Conservation (phyloP, 345 rosid genomes). For the Corchorus capsularis region DNA sequence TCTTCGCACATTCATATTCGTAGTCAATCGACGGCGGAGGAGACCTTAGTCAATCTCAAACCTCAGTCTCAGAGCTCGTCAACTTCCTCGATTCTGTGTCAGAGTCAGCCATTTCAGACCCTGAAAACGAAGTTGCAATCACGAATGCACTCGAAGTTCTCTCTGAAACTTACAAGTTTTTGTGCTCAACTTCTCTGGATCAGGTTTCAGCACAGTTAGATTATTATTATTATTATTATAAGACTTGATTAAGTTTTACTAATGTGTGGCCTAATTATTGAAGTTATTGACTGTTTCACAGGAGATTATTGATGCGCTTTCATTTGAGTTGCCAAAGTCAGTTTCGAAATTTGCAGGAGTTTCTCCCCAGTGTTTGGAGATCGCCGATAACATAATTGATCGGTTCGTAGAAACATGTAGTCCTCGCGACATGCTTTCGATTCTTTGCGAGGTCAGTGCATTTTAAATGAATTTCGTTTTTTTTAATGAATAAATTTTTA, state of each 20-base stretch:
- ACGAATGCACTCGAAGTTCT: slow-evolving; percentile 48
- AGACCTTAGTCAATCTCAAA: slow-evolving; percentile 39
- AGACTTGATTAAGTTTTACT: background rate
- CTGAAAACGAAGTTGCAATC: slow-evolving; percentile 35
- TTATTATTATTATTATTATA: background rate
- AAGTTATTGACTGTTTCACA: slow-evolving; percentile 29
- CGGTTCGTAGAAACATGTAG: slow-evolving; percentile 52
- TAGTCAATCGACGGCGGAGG: slow-evolving; percentile 58
- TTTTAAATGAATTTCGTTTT: background rate
- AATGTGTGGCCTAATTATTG: background rate
- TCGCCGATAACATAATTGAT: slow-evolving; percentile 51
- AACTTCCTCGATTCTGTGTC: slow-evolving; percentile 49
- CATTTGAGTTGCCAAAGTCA: slow-evolving; percentile 74
- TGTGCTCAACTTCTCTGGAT: slow-evolving; percentile 50
- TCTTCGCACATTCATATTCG: background rate
- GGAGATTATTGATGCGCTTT: slow-evolving; percentile 65
- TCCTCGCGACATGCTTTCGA: slow-evolving; percentile 84
- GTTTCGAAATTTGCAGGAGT: slow-evolving; percentile 58
- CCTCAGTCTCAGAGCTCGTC: slow-evolving; percentile 46
- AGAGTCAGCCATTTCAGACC: slow-evolving; percentile 32
- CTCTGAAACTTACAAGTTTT: slow-evolving; percentile 31
- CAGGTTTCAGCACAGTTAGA: slow-evolving; percentile 43
- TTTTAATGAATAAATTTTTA: background rate
- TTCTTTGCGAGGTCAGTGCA: slow-evolving; percentile 75
- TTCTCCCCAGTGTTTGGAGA: slow-evolving; percentile 50